phyloP scores from a whole-genome alignment of 176 grass and related monocot genomes.

The Rhynchospora pubera region DNA sequence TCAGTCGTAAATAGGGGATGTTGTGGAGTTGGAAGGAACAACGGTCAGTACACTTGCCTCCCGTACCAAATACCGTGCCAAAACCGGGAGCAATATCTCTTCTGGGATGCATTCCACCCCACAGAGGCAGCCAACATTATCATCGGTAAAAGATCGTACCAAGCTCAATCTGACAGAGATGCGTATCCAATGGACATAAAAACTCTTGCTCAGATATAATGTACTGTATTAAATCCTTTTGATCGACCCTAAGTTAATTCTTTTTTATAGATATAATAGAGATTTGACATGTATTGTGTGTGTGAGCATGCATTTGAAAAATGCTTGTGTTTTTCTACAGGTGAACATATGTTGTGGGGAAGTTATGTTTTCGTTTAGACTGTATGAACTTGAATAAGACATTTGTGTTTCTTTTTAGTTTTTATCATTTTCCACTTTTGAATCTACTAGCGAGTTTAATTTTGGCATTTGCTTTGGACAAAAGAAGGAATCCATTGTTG shows the following conservation, averaged over 20 bases:
- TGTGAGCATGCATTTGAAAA: neutral
- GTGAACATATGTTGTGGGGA: conserved; percentile 6
- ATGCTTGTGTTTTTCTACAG: neutral
- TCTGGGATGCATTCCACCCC: conserved; percentile 97
- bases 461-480: neutral
- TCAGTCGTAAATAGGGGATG: conserved; percentile 62
- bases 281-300: neutral
- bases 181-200: conserved; percentile 77
- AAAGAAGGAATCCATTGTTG: neutral
- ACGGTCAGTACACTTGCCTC: conserved; percentile 91
- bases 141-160: conserved; percentile 70
- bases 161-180: conserved; percentile 49
- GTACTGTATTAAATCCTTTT: neutral
- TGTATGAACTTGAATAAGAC: neutral
- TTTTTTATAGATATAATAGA: conserved; percentile 14
- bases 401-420: conserved; percentile 7
- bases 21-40: conserved; percentile 96
- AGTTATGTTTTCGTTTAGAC: neutral
- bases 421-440: neutral
- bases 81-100: conserved; percentile 78
- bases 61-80: conserved; percentile 69
- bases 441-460: neutral
- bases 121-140: conserved; percentile 76
- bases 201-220: conserved; percentile 51
- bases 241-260: neutral